Evolutionary conservation across 305 asterid species (phyloP), one percentile per base, ranked within the genome.

Genomic region (Ruellia speciosa): DNA sequence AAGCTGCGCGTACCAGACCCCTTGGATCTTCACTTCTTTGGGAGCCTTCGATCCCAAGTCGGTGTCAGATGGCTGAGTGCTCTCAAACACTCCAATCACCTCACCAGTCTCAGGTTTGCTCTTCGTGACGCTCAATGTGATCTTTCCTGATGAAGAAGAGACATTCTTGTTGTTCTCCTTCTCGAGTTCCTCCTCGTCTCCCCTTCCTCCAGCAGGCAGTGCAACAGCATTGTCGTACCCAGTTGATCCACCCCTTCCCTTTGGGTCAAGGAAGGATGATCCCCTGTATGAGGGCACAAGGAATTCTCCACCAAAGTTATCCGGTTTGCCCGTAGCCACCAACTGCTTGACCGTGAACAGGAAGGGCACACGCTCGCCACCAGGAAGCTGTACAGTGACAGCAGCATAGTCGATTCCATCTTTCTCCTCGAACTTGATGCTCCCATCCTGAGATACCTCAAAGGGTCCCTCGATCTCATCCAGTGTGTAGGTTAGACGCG

Each of bases 351-450:
- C 62, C 20, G 94, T 82, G 79, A 92, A 92, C 52, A 92, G 85
- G 80, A 92, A 92, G 0, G 99, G 98, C n/a, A 92, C 99, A 0
- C 99, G 85, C 75, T 88, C 98, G 0, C 96, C 95, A 0, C 99
- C 96, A 0, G 98, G 99, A 18, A 92, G 99, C 82, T 92, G 99
- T 6, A 92, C 96, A 0, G 99, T 92, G 1, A 92, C 94, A 0
- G 99, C 99, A 1, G 99, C 96, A 28, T 88, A 92, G 79, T 92
- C 98, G 9, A 88, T 92, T 18, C 96, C 98, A 16, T 92, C 96
- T 12, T 92, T 92, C 76, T 92, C 98, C 70, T 76, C 95, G 24
- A 92, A 92, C 74, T 92, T 92, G 57, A 92, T 52, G 1, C 81
- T 56, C 4, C 99, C 95, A 15, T 86, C 96, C 0, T 60, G 24